phyloP scores from a whole-genome alignment of 2,329 filamentous ascomycete species.

The Neonectria coccinea region DNA sequence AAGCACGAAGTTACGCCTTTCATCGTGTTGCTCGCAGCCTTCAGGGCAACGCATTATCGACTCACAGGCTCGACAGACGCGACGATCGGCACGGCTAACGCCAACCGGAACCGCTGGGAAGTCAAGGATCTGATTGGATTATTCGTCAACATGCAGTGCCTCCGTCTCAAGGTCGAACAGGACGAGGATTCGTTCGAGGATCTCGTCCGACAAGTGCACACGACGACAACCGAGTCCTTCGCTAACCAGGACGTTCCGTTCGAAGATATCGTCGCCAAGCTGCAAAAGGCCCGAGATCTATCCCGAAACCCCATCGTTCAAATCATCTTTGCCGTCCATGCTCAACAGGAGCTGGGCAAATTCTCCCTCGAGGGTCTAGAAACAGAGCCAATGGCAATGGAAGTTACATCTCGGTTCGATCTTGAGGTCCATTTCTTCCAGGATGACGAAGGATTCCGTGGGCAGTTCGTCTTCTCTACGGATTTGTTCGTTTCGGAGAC shows the following conservation, averaged over 20 bases:
- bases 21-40: constrained; percentile 35
- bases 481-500: constrained; percentile 40
- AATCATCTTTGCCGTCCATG: constrained; percentile 32
- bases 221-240: constrained; percentile 27
- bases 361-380: constrained; percentile 36
- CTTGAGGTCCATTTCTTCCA: constrained; percentile 44
- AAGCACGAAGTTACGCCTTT: constrained; percentile 9
- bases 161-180: constrained; percentile 29
- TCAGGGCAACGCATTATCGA: constrained; percentile 43
- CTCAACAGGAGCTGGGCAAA: constrained; percentile 35
- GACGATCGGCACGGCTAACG: constrained; percentile 22
- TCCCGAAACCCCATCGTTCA: constrained; percentile 35
- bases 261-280: constrained; percentile 31
- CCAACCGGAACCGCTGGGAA: constrained; percentile 33
- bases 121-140: constrained; percentile 41
- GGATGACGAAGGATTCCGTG: constrained; percentile 21
- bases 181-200: constrained; percentile 24
- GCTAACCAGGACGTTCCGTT: constrained; percentile 42
- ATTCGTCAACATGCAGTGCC: constrained; percentile 43
- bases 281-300: constrained; percentile 25
- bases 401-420: constrained; percentile 36
- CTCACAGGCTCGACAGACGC: constrained; percentile 39
- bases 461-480: constrained; percentile 33
- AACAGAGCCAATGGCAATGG: constrained; percentile 21
- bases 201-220: constrained; percentile 34